These are phyloP conservation scores for Saccharomycopsis hybrid DNA, from an alignment of 1,139 yeast genomes.

Conservation along the genomic window DNA sequence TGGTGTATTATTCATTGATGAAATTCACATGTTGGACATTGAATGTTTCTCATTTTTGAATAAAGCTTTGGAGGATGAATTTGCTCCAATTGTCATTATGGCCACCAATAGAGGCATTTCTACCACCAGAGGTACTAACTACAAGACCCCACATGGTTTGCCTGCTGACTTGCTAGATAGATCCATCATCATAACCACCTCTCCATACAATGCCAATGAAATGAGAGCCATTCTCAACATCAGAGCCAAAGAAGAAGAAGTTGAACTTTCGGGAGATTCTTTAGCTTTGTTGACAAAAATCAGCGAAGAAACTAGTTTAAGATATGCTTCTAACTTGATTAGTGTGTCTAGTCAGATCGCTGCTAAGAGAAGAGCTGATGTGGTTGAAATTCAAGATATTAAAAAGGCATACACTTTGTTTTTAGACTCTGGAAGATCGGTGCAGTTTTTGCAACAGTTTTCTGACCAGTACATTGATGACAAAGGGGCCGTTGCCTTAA, in stretches of 20 bases:
- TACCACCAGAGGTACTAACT: slow-evolving; percentile 86
- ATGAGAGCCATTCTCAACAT: slow-evolving; percentile 79
- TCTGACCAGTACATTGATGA: slow-evolving; percentile 68
- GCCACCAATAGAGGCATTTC: slow-evolving; percentile 96
- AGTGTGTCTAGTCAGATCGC: slow-evolving; percentile 85
- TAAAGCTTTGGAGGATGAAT: slow-evolving; percentile 93
- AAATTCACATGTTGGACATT: slow-evolving; percentile 97
- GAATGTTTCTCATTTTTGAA: slow-evolving; percentile 95
- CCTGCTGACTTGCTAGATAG: slow-evolving; percentile 94
- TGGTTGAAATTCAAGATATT: slow-evolving; percentile 76
- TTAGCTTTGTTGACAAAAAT: slow-evolving; percentile 85
- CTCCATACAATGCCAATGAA: slow-evolving; percentile 71
- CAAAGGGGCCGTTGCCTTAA: slow-evolving; percentile 55
- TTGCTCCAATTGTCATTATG: slow-evolving; percentile 96
- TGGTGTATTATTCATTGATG: slow-evolving; percentile 97
- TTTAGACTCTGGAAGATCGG: slow-evolving; percentile 83
- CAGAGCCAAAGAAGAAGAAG: slow-evolving; percentile 96
- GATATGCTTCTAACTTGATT: slow-evolving; percentile 89
- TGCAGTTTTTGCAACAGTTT: slow-evolving; percentile 66
- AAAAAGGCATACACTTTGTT: slow-evolving; percentile 85
- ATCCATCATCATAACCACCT: slow-evolving; percentile 85
- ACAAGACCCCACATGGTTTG: slow-evolving; percentile 93
- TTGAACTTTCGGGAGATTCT: slow-evolving; percentile 77
- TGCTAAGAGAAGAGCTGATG: slow-evolving; percentile 63
- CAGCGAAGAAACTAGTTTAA: slow-evolving; percentile 85